Evolutionary conservation across 2,329 filamentous ascomycete genomes (phyloP).

Genomic region (Colletotrichum gigasporum): DNA sequence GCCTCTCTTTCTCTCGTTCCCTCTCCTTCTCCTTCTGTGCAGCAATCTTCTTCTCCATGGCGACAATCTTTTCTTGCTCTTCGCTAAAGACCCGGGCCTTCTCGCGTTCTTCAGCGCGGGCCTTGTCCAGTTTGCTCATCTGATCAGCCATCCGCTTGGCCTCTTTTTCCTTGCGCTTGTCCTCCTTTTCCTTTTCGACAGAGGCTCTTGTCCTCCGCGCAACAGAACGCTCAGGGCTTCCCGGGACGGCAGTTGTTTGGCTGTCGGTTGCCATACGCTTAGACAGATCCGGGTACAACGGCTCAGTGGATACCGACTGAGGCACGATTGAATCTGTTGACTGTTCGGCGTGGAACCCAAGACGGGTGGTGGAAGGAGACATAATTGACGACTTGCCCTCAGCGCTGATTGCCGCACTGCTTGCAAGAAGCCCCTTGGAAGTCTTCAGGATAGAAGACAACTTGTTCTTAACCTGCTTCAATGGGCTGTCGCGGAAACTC

Average conservation of each 20-base stretch:
- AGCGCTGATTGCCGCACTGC: constrained; percentile 72
- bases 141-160: constrained; percentile 69
- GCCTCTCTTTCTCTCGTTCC: constrained; percentile 37
- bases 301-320: constrained; percentile 42
- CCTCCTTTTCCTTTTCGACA: constrained; percentile 68
- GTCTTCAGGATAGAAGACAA: constrained; percentile 90
- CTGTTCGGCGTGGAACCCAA: constrained; percentile 52
- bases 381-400: constrained; percentile 68
- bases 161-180: constrained; percentile 74
- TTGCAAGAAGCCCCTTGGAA: constrained; percentile 86
- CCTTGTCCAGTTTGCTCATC: constrained; percentile 71
- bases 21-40: constrained; percentile 64
- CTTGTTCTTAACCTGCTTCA: constrained; percentile 93
- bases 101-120: constrained; percentile 74
- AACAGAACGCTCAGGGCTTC: constrained; percentile 55
- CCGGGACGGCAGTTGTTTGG: constrained; percentile 37
- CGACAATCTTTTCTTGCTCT: constrained; percentile 63
- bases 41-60: constrained; percentile 62
- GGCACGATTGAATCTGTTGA: constrained; percentile 60
- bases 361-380: constrained; percentile 60
- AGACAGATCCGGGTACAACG: constrained; percentile 57
- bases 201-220: constrained; percentile 66
- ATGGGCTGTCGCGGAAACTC: constrained; percentile 74
- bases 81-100: constrained; percentile 70
- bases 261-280: constrained; percentile 43